Percentiles rank a stretch among this genome's conserved stretches.
Evolutionary conservation across 169 alveolate species (phyloP).

Genomic region (Toxoplasma gondii): DNA sequence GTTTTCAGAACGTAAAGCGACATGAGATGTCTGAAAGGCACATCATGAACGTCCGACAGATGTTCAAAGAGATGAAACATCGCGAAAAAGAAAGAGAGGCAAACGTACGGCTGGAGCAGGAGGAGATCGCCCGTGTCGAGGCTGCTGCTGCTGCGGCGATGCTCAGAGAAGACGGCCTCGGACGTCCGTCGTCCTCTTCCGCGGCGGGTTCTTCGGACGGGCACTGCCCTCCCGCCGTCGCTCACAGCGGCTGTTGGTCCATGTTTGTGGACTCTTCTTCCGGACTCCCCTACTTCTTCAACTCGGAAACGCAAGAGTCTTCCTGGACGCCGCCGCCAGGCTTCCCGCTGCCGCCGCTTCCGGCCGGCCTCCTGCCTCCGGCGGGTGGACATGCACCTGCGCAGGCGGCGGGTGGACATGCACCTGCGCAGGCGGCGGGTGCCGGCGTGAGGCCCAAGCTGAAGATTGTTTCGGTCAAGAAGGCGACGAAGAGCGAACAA

Average conservation of each 20-base stretch:
- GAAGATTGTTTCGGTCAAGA: conserved; percentile 4
- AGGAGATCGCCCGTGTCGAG: conserved; percentile 58
- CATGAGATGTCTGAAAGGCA: conserved; percentile 63
- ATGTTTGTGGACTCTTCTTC: not conserved
- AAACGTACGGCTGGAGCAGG: conserved; percentile 25
- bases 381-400: not conserved
- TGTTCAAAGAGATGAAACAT: conserved; percentile 35
- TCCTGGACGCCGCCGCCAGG: conserved; percentile 63
- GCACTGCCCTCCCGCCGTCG: not conserved
- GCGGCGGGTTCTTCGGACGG: not conserved
- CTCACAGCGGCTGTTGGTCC: conserved; percentile 41
- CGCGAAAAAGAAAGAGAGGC: conserved; percentile 54
- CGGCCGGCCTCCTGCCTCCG: not conserved
- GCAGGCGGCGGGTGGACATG: not conserved
- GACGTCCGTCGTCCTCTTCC: not conserved
- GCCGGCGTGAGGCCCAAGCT: not conserved
- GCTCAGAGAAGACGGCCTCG: not conserved
- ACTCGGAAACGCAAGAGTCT: conserved; percentile 26
- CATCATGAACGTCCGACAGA: conserved; percentile 42
- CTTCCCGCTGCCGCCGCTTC: conserved; percentile 4
- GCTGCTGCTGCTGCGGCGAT: conserved; percentile 67
- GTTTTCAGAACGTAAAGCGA: conserved; percentile 51
- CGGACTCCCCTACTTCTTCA: conserved; percentile 53
- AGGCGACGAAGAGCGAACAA: not conserved
- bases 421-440: not conserved